Evolutionary conservation across 345 rosid genomes (phyloP).

Genomic region (Eucalyptus regnans): DNA sequence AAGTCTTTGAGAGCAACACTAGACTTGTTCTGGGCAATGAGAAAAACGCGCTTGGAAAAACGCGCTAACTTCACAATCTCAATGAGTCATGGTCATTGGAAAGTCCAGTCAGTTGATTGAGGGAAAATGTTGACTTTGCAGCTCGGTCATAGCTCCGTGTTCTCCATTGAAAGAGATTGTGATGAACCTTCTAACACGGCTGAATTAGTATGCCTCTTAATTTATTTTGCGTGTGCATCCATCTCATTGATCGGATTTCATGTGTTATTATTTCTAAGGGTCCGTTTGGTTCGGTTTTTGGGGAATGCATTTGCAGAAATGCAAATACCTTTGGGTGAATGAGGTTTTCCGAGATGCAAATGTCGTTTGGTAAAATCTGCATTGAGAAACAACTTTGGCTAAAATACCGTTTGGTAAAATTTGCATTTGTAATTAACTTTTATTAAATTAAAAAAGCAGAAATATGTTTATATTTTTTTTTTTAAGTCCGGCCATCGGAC

Average conservation of each 20-base stretch:
- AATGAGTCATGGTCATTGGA: neutral
- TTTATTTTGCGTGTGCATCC: neutral
- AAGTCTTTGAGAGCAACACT: neutral
- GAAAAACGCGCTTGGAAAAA: neutral
- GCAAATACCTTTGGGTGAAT: too few relatives aligned
- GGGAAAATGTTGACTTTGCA: neutral
- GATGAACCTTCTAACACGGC: neutral
- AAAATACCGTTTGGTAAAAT: too few relatives aligned
- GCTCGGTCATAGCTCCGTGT: neutral
- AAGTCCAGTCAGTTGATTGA: neutral
- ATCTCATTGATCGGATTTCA: neutral
- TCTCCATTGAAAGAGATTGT: neutral
- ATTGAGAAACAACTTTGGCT: too few relatives aligned
- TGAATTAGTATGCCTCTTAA: neutral
- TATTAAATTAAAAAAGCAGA: too few relatives aligned
- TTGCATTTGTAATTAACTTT: too few relatives aligned
- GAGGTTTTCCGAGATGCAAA: too few relatives aligned
- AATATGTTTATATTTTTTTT: too few relatives aligned
- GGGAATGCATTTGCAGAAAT: too few relatives aligned
- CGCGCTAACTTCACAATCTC: neutral
- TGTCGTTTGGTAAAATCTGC: too few relatives aligned
- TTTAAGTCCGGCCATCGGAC: too few relatives aligned
- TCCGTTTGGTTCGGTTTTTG: too few relatives aligned
- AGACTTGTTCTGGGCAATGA: neutral
- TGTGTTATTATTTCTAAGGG: neutral